Base-by-base conservation (phyloP, 2,329 filamentous ascomycete species). In the Stagonosporopsis rhizophila region DNA sequence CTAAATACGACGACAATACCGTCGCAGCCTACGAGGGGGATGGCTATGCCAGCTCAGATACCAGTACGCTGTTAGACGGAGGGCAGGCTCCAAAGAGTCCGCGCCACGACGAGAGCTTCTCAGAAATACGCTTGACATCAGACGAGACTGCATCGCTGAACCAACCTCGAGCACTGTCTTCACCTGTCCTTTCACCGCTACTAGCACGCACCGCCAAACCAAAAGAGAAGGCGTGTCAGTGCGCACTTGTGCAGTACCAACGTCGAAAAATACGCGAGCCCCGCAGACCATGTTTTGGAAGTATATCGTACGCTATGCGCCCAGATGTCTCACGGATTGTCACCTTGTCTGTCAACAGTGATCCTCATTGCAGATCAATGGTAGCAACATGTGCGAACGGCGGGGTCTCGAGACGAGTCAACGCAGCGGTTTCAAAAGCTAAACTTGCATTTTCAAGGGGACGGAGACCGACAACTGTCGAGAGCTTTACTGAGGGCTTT, bases 301-400 rank as follows among this genome's bases (percentile, higher is more conserved):
- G 8, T 52, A 63, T 28, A 5, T 54, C 46, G 17, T 50, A 51
- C 28, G 67, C 65, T 2, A 34, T 20, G 7, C 57, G 68, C 11
- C 66, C 67, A 25, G 46, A 68, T 37, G 35, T 68, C 2, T 9
- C 44, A 1, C 34, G 14, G 1, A 49, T 62, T 2, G 14, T 70
- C 2, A 32, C 19, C 5, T 30, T 53, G 3, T 48, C 47, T 7
- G 23, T 59, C 9, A 35, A 48, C 15, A 32, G 32, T 5, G 27
- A 42, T 19, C 53, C 38, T 3, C 14, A 45, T n/a, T 49, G 27
- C n/a, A 62, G 34, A 9, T 56, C 61, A 0, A 71, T 71, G 62
- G 59, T 71, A 0, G 69, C 61, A 1, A 58, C 67, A 1, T 73
- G 69, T 37, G 58, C 64, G 3, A 71, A 65, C 39, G 17, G 7